Evolutionary conservation across 257 asterid species (phyloP), one percentile per base, ranked within the genome.

Genomic region (Buddleja alternifolia): DNA sequence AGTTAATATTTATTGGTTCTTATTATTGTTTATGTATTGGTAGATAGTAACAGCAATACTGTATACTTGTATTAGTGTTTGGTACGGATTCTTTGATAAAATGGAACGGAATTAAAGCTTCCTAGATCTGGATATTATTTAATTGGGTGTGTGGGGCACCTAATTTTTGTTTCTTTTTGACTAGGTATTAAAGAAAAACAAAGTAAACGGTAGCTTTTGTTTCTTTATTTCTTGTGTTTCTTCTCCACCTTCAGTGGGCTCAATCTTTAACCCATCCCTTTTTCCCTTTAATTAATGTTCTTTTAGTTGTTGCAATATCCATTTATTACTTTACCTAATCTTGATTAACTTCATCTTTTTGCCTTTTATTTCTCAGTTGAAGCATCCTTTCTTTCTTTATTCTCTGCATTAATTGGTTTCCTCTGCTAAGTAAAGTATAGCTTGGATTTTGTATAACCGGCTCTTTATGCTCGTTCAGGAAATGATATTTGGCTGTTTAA

Each of bases 121-220:
- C 78, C 58, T 70, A 75, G 78, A 82, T 81, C 90, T 80, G 82
- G 78, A 78, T 60, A 78, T 63, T 44, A 60, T 61, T 78, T 69
- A 47, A 19, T 52, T 51, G 47, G 66, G 51, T 41, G 56, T 53
- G 50, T 62, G 14, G 74, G n/a, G 41, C 57, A 46, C 16, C 58
- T n/a, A 47, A 12, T 19, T 23, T 64, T 65, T 55, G 79, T 76
- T 76, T 77, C 75, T 73, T 75, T n/a, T 62, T 70, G 79, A 70
- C 76, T 62, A 21, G 41, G 56, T 32, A 32, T 48, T 16, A 64
- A 74, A 51, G 34, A 44, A 70, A 64, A 20, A 2, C 55, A 68
- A 78, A 74, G 78, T 77, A 66, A 72, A 63, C 69, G 64, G 70
- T 75, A 15, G 73, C 82, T 71, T 79, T 73, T 65, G 29, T 44